Percentiles rank a stretch among this genome's conserved stretches.
These are phyloP conservation scores for Grosmannia clavigera DNA, from an alignment of 2,329 filamentous ascomycete genomes.

Conservation along the genomic window DNA sequence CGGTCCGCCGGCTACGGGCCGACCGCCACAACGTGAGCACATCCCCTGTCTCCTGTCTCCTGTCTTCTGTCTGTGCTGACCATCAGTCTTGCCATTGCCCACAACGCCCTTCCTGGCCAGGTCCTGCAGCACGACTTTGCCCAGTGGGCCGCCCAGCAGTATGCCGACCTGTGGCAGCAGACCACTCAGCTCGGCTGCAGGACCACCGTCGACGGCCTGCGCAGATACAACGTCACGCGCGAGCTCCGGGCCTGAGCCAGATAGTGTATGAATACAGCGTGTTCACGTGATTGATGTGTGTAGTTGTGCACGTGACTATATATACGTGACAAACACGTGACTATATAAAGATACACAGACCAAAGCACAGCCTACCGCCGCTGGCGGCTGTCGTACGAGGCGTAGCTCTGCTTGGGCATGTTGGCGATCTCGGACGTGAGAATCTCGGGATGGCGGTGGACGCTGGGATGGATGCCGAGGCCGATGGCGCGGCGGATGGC, in stretches of 20 bases:
- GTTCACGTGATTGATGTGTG: no score
- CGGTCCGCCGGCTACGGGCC: slow-evolving; percentile 53
- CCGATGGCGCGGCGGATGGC: slow-evolving; percentile 82
- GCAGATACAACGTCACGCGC: slow-evolving; percentile 36
- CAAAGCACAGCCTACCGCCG: background rate
- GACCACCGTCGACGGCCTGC: slow-evolving; percentile 30
- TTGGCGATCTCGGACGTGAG: slow-evolving; percentile 32
- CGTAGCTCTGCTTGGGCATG: background rate
- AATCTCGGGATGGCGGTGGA: slow-evolving; percentile 79
- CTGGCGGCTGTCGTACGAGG: background rate
- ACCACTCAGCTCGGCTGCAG: slow-evolving; percentile 42
- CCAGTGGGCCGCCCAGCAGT: slow-evolving; percentile 57
- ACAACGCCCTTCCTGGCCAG: slow-evolving; percentile 58
- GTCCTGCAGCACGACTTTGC: slow-evolving; percentile 58
- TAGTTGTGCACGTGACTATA: no score
- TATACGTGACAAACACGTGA: no score
- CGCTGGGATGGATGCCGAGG: slow-evolving; percentile 81
- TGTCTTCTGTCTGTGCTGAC: background rate
- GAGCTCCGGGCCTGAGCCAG: slow-evolving; percentile 13
- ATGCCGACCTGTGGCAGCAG: slow-evolving; percentile 56
- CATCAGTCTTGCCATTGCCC: slow-evolving; percentile 57
- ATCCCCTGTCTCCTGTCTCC: background rate
- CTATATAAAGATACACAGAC: no score
- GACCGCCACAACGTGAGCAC: slow-evolving; percentile 58
- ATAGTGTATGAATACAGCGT: background rate